phyloP scores from a whole-genome alignment of 345 rosid genomes.

The Mangifera indica region DNA sequence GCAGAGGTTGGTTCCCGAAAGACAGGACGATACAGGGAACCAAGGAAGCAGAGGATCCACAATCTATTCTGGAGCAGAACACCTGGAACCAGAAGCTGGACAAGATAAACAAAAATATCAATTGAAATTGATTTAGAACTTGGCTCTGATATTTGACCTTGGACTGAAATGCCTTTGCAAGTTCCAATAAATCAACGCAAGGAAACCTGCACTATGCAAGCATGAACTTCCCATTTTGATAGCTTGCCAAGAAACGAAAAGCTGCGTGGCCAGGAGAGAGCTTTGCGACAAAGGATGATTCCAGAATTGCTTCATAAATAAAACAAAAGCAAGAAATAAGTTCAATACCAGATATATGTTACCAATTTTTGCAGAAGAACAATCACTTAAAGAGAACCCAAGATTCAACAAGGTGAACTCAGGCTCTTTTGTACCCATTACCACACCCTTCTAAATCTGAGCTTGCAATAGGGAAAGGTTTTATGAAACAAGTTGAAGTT shows the following conservation, averaged over 20 bases:
- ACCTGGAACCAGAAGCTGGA: too few species aligned
- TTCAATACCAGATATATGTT: background rate
- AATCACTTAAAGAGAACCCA: too few species aligned
- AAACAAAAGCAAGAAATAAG: background rate
- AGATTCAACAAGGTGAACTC: background rate
- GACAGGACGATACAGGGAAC: too few species aligned
- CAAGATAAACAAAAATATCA: too few species aligned
- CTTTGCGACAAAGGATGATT: conserved; percentile 3
- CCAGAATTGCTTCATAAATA: conserved; percentile 28
- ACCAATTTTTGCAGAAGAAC: background rate
- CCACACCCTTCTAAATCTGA: background rate
- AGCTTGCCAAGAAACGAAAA: conserved; percentile 39
- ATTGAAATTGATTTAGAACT: too few species aligned
- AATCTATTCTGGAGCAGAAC: too few species aligned
- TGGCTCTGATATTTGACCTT: too few species aligned
- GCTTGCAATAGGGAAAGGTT: background rate
- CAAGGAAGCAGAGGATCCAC: too few species aligned
- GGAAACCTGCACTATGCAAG: conserved; percentile 29
- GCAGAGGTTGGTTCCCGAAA: too few species aligned
- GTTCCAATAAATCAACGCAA: conserved; percentile 26
- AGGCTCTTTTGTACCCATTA: background rate
- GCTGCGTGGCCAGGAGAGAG: conserved; percentile 39
- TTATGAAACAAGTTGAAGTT: background rate
- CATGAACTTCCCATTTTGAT: conserved; percentile 32
- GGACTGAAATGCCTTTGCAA: conserved; percentile 31